Evolutionary conservation across 78 protist species (phyloP), one percentile per base, ranked within the genome.

Genomic region (Dictyostelium citrinum): DNA sequence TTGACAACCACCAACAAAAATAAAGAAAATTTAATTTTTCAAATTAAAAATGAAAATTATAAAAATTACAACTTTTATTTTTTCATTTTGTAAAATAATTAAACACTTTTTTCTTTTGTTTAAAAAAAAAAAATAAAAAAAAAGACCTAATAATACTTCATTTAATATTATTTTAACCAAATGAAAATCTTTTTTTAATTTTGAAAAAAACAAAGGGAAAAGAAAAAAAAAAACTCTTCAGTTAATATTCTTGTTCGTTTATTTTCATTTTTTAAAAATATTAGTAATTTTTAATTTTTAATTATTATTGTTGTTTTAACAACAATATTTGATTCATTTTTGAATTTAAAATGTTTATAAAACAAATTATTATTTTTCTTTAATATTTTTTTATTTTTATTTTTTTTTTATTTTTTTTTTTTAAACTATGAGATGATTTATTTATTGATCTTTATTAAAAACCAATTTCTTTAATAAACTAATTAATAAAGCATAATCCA

Each of bases 401-500:
- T 51, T 51, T 20, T 17, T 17, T 51, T 20, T 51, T 55, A 5
- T 14, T 55, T 55, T 55, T 20, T 20, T 20, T 20, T 55, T 20
- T 20, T 55, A 20, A 20, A 55, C 64, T 55, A 55, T 55, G 64
- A 55, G 64, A 64, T 64, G 72, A 64, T 24, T 33, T 70, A 64
- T 24, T 33, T 70, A 70, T 29, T 55, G 64, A 20, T 55, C 64
- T 55, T 55, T 55, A 55, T 70, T 70, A 33, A 70, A 27, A 14
- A 78, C 55, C 20, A 84, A 45, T 58, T 71, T 84, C 82, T 84
- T 84, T 75, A 84, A 37, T n/a, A 84, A 24, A 58, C 43, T 58
- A 45, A 84, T 55, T 33, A 84, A 45, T 12, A 37, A 29, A 31
- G 82, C 64, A 58, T 84, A 84, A 31, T 90, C 95, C 8, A 90